Base-by-base conservation (phyloP, 768 basidiomycete species). In the Hygrocybe coccinea region DNA sequence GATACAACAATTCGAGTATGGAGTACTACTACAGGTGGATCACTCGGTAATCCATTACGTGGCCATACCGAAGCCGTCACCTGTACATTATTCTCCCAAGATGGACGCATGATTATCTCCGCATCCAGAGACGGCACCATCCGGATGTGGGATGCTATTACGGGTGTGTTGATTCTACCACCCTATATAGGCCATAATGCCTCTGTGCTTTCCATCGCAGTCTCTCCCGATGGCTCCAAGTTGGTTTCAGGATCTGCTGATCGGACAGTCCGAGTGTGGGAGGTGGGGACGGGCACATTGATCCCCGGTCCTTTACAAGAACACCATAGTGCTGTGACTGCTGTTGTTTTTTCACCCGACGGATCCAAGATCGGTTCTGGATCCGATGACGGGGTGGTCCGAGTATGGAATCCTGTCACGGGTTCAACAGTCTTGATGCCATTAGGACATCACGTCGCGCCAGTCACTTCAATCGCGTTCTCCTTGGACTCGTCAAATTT, bases 401-500 rank as follows among this genome's bases (percentile, higher is more conserved):
- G 58, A 24, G 21, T 65, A 2, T 65, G 65, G 64, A 56, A 63
- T 48, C 29, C 44, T 12, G 24, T 45, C 22, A 60, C 60, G 7
- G 55, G 55, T 11, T 21, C 10, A 14, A 33, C 5, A 19, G 15
- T 50, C 50, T n/a, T n/a, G 10, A 10, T 37, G 21, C 34, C 52
- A 59, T 24, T 46, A 14, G 14, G 59, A 14, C 36, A 12, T 12
- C 55, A 55, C 19, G 56, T 55, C 55, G 56, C 24, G 2, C 14
- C 45, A 19, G 5, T 11, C 5, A 41, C 57, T 35, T 55, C 76
- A 5, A 65, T 80, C 17, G 71, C 76, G 37, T 81, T 79, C 66
- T 79, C 80, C 58, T 78, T 78, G 0, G 67, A 70, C 33, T 79
- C 80, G 17, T 77, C 76, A 59, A 73, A 68, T 61, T 71, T 82